Percentiles rank a stretch among this genome's conserved stretches.
Evolutionary conservation across 768 basidiomycete genomes (phyloP).

Genomic region (Amanita rubescens): DNA sequence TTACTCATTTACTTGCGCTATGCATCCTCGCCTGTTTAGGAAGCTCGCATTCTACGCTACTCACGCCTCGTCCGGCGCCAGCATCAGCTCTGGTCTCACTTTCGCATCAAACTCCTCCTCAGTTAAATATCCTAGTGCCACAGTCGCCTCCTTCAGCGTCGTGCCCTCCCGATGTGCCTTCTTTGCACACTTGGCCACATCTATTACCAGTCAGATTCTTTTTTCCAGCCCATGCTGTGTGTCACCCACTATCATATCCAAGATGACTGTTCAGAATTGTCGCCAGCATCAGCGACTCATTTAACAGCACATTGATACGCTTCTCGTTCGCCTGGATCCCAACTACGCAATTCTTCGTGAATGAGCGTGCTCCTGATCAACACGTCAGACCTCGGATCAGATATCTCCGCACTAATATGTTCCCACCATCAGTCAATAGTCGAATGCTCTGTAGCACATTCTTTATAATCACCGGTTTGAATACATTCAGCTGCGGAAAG

Average conservation of each 20-base stretch:
- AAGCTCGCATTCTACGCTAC: conserved; percentile 10
- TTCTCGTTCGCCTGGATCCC: conserved; percentile 97
- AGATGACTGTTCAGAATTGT: conserved; percentile 94
- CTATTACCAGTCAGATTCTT: conserved; percentile 33
- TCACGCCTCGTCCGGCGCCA: conserved; percentile 48
- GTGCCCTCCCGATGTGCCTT: conserved; percentile 99
- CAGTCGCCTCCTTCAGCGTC: conserved; percentile 92
- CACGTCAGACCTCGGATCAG: conserved; percentile 10
- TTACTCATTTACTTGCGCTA: conserved; percentile 23
- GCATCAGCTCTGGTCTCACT: conserved; percentile 89
- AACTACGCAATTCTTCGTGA: conserved; percentile 95
- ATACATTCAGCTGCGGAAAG: conserved; percentile 77
- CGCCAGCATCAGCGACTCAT: conserved; percentile 97
- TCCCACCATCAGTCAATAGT: conserved; percentile 78
- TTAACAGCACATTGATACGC: conserved; percentile 79
- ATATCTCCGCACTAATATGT: conserved; percentile 13
- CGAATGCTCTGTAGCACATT: conserved; percentile 96
- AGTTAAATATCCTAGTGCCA: conserved; percentile 78
- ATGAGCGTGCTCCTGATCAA: conserved; percentile 72
- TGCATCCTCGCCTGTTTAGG: conserved; percentile 22
- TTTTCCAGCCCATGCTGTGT: conserved; percentile 1
- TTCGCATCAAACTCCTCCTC: conserved; percentile 91
- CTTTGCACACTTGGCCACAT: conserved; percentile 97
- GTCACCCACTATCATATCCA: conserved; percentile 88
- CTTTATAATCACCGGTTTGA: conserved; percentile 98